Conservation (phyloP, 495 filamentous ascomycete genomes). For the Symbiotaphrina buchneri region DNA sequence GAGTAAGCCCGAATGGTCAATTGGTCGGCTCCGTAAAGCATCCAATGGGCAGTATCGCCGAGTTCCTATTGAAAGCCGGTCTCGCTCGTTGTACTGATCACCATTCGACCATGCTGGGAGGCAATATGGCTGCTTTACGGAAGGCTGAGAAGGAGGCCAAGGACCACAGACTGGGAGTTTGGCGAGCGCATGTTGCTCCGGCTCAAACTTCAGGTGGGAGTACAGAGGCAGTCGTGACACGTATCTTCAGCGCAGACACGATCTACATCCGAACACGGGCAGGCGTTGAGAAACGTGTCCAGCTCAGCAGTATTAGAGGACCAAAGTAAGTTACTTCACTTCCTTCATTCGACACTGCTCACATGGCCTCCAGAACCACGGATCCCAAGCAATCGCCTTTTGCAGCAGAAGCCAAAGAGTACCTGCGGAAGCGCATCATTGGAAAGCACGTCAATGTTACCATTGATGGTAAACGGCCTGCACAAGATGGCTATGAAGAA, state of each 20-base stretch:
- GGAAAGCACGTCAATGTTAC: constrained; percentile 81
- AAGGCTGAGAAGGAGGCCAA: constrained; percentile 77
- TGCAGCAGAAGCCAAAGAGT: constrained; percentile 87
- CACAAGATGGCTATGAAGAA: constrained; percentile 78
- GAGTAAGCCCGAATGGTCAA: constrained; percentile 68
- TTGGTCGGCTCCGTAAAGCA: constrained; percentile 64
- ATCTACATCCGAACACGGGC: constrained; percentile 65
- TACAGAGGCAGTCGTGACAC: constrained; percentile 57
- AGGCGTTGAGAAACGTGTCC: constrained; percentile 72
- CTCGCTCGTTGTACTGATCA: constrained; percentile 82
- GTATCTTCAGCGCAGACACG: constrained; percentile 76
- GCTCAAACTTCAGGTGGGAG: constrained; percentile 22
- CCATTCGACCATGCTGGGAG: constrained; percentile 73
- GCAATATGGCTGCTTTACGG: constrained; percentile 64
- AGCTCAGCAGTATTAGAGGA: constrained; percentile 76
- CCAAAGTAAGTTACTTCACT: constrained; percentile 30
- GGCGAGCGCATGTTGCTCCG: constrained; percentile 52
- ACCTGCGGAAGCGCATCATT: constrained; percentile 77
- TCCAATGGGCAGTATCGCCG: constrained; percentile 77
- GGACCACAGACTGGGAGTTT: constrained; percentile 45
- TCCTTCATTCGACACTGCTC: neutral
- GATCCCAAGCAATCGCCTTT: constrained; percentile 70
- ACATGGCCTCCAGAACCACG: constrained; percentile 19
- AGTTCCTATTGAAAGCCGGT: constrained; percentile 67
- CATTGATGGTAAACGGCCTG: constrained; percentile 77